Conservation (phyloP, 306 rosid species). For the Fagus sylvatica region DNA sequence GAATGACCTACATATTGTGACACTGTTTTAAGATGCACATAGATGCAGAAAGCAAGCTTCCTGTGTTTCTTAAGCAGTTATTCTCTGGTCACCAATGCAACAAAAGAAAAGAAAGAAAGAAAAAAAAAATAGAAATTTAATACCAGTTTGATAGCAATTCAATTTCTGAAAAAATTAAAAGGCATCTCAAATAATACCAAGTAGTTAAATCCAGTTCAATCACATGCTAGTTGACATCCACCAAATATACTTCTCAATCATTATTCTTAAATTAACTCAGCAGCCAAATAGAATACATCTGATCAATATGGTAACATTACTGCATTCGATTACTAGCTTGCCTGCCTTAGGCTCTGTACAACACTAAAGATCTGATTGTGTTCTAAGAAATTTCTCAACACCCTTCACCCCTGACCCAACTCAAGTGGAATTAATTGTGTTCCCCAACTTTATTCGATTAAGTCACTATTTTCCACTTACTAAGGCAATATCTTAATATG, state of each 20-base stretch:
- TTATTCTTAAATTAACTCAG: too few relatives aligned
- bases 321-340: not conserved
- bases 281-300: not conserved
- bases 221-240: not conserved
- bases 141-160: not conserved
- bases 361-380: not conserved
- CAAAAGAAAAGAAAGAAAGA: not conserved
- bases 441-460: not conserved
- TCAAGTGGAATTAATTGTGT: not conserved
- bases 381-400: not conserved
- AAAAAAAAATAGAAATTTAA: not conserved
- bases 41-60: not conserved
- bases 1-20: not conserved
- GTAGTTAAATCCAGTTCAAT: not conserved
- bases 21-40: not conserved
- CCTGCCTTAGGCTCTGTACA: not conserved
- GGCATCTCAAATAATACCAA: not conserved
- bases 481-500: not conserved
- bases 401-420: too few relatives aligned
- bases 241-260: not conserved
- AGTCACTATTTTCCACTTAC: not conserved
- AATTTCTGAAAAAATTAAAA: not conserved
- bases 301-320: too few relatives aligned
- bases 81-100: not conserved
- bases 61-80: not conserved